Evolutionary conservation across 1,284 basidiomycete species (phyloP).

Genomic region (Uromyces viciae-fabae): DNA sequence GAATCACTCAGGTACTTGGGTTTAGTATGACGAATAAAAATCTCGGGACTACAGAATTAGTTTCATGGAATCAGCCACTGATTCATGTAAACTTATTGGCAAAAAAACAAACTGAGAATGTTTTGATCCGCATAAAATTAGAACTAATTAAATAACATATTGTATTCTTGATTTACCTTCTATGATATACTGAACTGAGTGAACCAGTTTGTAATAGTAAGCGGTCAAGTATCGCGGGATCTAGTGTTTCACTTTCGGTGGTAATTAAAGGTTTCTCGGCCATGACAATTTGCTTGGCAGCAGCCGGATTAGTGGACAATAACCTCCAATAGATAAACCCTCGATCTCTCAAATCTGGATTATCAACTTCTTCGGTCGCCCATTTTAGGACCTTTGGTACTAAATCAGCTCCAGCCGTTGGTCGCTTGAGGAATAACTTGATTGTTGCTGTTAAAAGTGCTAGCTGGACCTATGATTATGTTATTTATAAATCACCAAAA

Average conservation of each 20-base stretch:
- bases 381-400: conserved; percentile 95
- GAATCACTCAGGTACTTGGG: conserved; percentile 51
- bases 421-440: conserved; percentile 94
- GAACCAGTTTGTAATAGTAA: conserved; percentile 57
- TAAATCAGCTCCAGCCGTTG: conserved; percentile 78
- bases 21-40: conserved; percentile 48
- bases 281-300: conserved; percentile 79
- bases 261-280: conserved; percentile 91
- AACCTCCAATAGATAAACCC: conserved; percentile 99
- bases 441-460: conserved; percentile 91
- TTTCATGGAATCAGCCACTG: background rate
- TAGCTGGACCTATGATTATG: conserved; percentile 74
- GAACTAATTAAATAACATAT: no score
- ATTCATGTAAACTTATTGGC: background rate
- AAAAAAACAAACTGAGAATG: background rate
- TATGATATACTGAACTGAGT: conserved; percentile 51
- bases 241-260: conserved; percentile 97
- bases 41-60: conserved; percentile 34
- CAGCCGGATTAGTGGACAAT: conserved; percentile 84
- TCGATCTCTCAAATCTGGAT: conserved; percentile 90
- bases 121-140: no score
- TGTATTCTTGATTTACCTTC: conserved; percentile 49
- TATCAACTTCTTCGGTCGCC: conserved; percentile 95
- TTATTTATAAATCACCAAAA: background rate
- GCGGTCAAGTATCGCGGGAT: conserved; percentile 87